Evolutionary conservation across 225 moss, liverwort and hornwort species (phyloP), one percentile per base, ranked within the genome.

Genomic region (Pleurozium schreberi): DNA sequence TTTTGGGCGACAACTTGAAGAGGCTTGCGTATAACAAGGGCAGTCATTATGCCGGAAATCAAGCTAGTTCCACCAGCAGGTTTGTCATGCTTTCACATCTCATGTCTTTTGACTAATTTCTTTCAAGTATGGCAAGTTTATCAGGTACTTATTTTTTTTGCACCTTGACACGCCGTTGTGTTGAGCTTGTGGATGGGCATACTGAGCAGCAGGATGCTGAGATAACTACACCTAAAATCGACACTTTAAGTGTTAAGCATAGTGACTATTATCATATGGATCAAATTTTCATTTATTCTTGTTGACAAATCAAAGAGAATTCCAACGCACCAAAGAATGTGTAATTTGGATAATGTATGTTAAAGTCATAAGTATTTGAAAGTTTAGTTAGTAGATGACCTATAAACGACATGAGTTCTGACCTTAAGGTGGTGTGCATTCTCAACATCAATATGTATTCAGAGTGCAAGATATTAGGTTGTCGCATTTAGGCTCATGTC

Each of bases 11-110:
- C 42, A 88, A 84, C 18, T 84, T 92, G 87, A 94, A 90, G 87
- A 88, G 94, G 73, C 62, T 80, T 84, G 82, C 91, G 84, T 94
- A 94, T 42, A 93, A 94, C 84, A 91, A 75, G 85, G 92, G 94
- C 78, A 63, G 89, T 21, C 87, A 89, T 84, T 91, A 92, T 74
- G 90, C 93, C 67, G 94, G 94, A 84, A 73, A 77, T 36, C 91
- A 93, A 65, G 79, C 94, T 88, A 88, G 92, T 65, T 78, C 93
- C 28, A 75, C 88, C 21, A 93, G 93, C 84, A 94, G 94, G 94
- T 94, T 88, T 68, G 86, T 87, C 70, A 85, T 73, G 55, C 64
- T 65, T 76, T 63, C 82, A 66, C 60, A 61, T 85, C 75, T 87
- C 68, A 84, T 89, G 60, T n/a, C 55, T 76, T 60, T 55, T 81